A percentile compares a stretch with the other conserved stretches of the same genome.
Evolutionary conservation across 2,329 filamentous ascomycete genomes (phyloP).

Genomic region (Chaetomiaceae sp.): DNA sequence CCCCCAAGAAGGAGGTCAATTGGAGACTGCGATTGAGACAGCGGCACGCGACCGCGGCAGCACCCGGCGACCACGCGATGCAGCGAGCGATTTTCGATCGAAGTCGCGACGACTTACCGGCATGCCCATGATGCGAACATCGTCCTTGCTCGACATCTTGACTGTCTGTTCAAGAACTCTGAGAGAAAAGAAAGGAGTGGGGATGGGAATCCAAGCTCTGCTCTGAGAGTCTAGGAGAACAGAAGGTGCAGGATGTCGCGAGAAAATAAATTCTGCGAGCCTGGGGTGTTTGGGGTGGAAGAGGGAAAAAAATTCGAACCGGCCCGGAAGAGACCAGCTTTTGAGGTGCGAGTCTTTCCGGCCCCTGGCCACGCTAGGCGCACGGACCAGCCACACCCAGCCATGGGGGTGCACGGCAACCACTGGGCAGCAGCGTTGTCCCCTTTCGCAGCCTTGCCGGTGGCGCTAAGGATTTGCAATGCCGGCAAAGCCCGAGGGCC

Average conservation of each 20-base stretch:
- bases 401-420: conserved; percentile 19
- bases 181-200: conserved; percentile 55
- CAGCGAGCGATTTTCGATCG: conserved; percentile 29
- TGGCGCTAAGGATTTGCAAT: conserved; percentile 22
- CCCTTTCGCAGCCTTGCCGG: conserved; percentile 17
- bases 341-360: conserved; percentile 52
- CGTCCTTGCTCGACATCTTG: conserved; percentile 52
- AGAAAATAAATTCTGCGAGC: conserved; percentile 42
- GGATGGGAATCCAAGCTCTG: conserved; percentile 46
- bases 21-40: conserved; percentile 21
- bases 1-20: conserved; percentile 21
- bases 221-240: conserved; percentile 32
- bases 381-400: conserved; percentile 21
- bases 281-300: conserved; percentile 40
- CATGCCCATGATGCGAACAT: conserved; percentile 60
- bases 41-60: not conserved
- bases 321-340: conserved; percentile 44
- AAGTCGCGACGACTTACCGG: conserved; percentile 47
- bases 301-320: conserved; percentile 44
- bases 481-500: conserved; percentile 28
- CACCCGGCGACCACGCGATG: conserved; percentile 16
- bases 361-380: conserved; percentile 23
- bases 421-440: conserved; percentile 8
- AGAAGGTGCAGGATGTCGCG: conserved; percentile 30
- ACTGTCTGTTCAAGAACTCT: conserved; percentile 37